Percentiles rank a stretch among this genome's conserved stretches.
Evolutionary conservation across 768 basidiomycete genomes (phyloP).

Genomic region (Hebeloma cylindrosporum): DNA sequence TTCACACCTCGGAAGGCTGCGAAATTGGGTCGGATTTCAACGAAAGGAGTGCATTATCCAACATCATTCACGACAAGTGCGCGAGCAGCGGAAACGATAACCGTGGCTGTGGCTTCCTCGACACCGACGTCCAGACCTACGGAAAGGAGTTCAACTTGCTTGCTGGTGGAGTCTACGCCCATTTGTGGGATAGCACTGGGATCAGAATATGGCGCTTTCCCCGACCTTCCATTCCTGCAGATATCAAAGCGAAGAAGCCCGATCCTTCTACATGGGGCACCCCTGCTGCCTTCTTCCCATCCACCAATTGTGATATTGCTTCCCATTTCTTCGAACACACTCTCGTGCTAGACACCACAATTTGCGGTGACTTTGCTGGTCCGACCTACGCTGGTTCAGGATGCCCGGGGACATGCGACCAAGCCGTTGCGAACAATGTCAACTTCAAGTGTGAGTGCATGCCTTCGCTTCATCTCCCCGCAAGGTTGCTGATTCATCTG

Average conservation of each 20-base stretch:
- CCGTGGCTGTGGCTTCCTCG: slow-evolving; percentile 51
- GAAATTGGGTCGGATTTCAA: slow-evolving; percentile 29
- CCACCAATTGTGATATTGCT: slow-evolving; percentile 47
- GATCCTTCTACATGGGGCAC: slow-evolving; percentile 50
- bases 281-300: slow-evolving; percentile 53
- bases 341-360: slow-evolving; percentile 46
- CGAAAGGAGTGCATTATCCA: slow-evolving; percentile 24
- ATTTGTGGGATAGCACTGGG: slow-evolving; percentile 52
- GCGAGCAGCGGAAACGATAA: slow-evolving; percentile 40
- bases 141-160: slow-evolving; percentile 46
- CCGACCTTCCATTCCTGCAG: slow-evolving; percentile 48
- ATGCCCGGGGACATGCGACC: slow-evolving; percentile 38
- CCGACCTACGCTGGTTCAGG: slow-evolving; percentile 33
- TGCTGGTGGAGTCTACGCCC: slow-evolving; percentile 54
- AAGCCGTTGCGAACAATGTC: slow-evolving; percentile 26
- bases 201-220: slow-evolving; percentile 60
- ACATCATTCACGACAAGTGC: slow-evolving; percentile 36
- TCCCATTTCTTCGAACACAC: slow-evolving; percentile 53
- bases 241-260: slow-evolving; percentile 46
- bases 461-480: not conserved
- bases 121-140: slow-evolving; percentile 37
- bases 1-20: slow-evolving; percentile 56
- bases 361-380: slow-evolving; percentile 50
- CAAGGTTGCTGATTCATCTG: slow-evolving; percentile 1
- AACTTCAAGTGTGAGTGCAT: slow-evolving; percentile 24